A percentile compares a stretch with the other conserved stretches of the same genome.
Conservation (phyloP, 495 filamentous ascomycete genomes). For the Tetracladium setigerum region DNA sequence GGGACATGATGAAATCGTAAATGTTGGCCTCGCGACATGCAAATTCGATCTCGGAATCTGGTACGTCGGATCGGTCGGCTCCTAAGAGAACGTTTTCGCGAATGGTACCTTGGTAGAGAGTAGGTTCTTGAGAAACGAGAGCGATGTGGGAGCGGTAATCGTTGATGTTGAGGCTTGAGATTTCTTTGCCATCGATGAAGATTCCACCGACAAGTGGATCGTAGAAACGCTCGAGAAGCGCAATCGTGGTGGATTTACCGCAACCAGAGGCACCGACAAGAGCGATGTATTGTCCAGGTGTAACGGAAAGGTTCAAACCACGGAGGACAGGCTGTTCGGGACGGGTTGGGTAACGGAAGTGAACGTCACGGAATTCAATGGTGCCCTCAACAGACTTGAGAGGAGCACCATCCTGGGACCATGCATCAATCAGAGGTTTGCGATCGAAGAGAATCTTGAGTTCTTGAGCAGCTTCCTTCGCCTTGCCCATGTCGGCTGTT, state of each 20-base stretch:
- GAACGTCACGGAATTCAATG: constrained; percentile 73
- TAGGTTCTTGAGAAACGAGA: constrained; percentile 82
- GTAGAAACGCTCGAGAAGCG: constrained; percentile 78
- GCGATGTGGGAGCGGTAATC: constrained; percentile 69
- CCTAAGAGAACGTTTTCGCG: constrained; percentile 77
- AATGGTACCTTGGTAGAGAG: constrained; percentile 78
- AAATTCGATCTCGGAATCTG: constrained; percentile 61
- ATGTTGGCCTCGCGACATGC: constrained; percentile 88
- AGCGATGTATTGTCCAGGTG: constrained; percentile 72
- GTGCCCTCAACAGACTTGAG: constrained; percentile 52
- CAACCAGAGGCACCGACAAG: constrained; percentile 78
- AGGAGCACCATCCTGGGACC: constrained; percentile 64
- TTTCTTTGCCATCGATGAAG: constrained; percentile 67
- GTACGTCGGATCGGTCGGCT: constrained; percentile 49
- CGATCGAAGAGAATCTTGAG: constrained; percentile 76
- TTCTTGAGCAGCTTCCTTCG: constrained; percentile 67
- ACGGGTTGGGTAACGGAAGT: constrained; percentile 75
- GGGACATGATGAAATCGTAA: constrained; percentile 78
- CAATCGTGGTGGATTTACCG: constrained; percentile 78
- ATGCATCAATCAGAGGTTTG: constrained; percentile 69
- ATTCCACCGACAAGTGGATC: constrained; percentile 68
- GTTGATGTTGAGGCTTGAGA: constrained; percentile 66
- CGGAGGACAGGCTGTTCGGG: constrained; percentile 74
- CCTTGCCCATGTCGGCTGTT: constrained; percentile 74
- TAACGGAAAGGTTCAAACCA: constrained; percentile 62